phyloP scores from a whole-genome alignment of 192 early-diverging fungal species.

The Coemansia sp. region DNA sequence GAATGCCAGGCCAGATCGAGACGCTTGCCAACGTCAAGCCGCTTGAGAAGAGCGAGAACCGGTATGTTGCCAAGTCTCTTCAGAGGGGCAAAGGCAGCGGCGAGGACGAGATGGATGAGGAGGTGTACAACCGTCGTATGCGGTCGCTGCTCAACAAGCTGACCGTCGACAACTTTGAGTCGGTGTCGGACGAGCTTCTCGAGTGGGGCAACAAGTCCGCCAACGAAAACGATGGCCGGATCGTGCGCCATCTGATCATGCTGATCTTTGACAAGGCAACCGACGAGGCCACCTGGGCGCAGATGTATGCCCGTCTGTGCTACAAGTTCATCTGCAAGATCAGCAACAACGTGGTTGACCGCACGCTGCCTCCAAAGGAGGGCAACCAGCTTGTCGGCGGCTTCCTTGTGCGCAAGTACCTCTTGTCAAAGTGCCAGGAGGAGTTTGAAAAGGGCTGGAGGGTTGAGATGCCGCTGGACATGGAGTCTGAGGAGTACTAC shows the following conservation, averaged over 20 bases:
- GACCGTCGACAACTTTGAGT: conserved; percentile 92
- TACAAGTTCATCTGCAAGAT: conserved; percentile 71
- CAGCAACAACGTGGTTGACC: conserved; percentile 62
- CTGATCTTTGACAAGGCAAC: conserved; percentile 94
- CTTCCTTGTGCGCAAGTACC: conserved; percentile 83
- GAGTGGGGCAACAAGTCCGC: conserved; percentile 71
- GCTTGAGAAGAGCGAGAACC: conserved; percentile 78
- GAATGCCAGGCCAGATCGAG: conserved; percentile 15
- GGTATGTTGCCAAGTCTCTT: conserved; percentile 64
- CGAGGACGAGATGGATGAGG: conserved; percentile 58
- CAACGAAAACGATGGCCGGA: conserved; percentile 66
- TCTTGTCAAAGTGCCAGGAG: conserved; percentile 92
- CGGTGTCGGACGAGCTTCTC: conserved; percentile 81
- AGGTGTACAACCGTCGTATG: conserved; percentile 74
- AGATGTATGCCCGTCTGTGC: conserved; percentile 90
- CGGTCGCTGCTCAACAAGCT: conserved; percentile 96
- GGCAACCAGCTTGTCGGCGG: conserved; percentile 60
- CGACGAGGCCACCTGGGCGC: conserved; percentile 89
- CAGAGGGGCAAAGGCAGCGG: conserved; percentile 29
- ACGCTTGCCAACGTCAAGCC: conserved; percentile 70
- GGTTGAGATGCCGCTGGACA: conserved; percentile 72
- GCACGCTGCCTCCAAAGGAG: conserved; percentile 59
- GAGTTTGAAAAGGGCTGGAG: conserved; percentile 94
- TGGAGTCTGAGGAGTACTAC: conserved; percentile 82
- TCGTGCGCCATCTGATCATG: conserved; percentile 80